phyloP scores from a whole-genome alignment of 2,329 filamentous ascomycete species.

The Juglanconis juglandina region DNA sequence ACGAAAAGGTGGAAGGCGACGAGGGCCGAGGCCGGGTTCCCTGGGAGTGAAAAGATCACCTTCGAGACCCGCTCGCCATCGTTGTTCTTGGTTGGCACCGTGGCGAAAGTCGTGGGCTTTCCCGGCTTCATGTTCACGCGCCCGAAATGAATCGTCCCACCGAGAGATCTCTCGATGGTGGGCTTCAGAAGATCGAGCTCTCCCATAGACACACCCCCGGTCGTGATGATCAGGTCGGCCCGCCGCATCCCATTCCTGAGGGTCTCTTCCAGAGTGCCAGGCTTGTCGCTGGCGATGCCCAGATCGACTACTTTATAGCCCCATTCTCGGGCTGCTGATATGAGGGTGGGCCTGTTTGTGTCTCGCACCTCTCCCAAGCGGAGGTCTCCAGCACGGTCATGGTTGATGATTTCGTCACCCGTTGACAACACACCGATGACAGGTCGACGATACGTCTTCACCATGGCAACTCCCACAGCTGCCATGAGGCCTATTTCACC shows the following conservation, averaged over 20 bases:
- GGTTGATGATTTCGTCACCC: slow-evolving; percentile 86
- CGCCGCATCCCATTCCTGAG: slow-evolving; percentile 71
- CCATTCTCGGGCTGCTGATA: slow-evolving; percentile 70
- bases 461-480: slow-evolving; percentile 71
- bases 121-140: slow-evolving; percentile 97
- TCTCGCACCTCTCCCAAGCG: slow-evolving; percentile 84
- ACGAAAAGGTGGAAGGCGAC: slow-evolving; percentile 96
- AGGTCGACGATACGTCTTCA: slow-evolving; percentile 72
- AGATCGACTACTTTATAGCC: slow-evolving; percentile 80
- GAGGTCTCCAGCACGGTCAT: slow-evolving; percentile 60
- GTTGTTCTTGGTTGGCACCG: slow-evolving; percentile 65
- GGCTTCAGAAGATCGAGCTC: slow-evolving; percentile 96
- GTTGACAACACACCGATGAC: slow-evolving; percentile 86
- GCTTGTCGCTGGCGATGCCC: slow-evolving; percentile 75
- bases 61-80: slow-evolving; percentile 58
- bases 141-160: slow-evolving; percentile 93
- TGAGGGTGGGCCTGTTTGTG: slow-evolving; percentile 83
- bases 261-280: slow-evolving; percentile 70
- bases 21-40: slow-evolving; percentile 88
- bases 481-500: slow-evolving; percentile 90
- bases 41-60: slow-evolving; percentile 84
- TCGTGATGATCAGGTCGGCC: slow-evolving; percentile 83
- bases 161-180: slow-evolving; percentile 84
- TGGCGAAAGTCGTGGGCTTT: slow-evolving; percentile 96
- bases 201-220: slow-evolving; percentile 95